These are phyloP conservation scores for Nadsonia starkeyi-henricii DNA, from an alignment of 1,139 yeast species.

Conservation along the genomic window DNA sequence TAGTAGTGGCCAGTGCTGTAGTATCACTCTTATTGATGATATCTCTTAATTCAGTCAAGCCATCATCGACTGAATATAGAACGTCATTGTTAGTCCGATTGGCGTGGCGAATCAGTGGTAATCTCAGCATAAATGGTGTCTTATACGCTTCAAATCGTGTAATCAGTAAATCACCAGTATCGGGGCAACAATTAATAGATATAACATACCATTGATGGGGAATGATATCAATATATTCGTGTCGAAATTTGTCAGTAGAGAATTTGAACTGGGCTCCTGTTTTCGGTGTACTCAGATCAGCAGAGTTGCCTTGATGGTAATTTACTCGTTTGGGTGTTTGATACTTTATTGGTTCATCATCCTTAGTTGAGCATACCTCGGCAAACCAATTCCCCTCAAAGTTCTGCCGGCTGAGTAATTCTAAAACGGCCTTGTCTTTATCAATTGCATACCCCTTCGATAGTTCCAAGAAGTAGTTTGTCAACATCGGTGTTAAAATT, in stretches of 20 bases:
- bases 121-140: constrained; percentile 36
- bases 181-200: constrained; percentile 46
- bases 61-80: constrained; percentile 33
- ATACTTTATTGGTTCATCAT: constrained; percentile 10
- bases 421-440: constrained; percentile 3
- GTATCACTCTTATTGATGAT: constrained; percentile 49
- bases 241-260: constrained; percentile 10
- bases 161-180: constrained; percentile 44
- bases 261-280: constrained; percentile 4
- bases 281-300: constrained; percentile 8
- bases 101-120: constrained; percentile 45
- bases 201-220: constrained; percentile 49
- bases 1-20: constrained; percentile 32
- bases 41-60: constrained; percentile 30
- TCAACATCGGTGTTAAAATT: constrained; percentile 4
- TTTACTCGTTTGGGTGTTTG: constrained; percentile 6
- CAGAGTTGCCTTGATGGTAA: constrained; percentile 6
- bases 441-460: constrained; percentile 9
- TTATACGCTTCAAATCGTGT: constrained; percentile 29
- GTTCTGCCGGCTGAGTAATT: constrained; percentile 3
- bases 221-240: constrained; percentile 12
- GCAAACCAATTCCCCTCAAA: constrained; percentile 10
- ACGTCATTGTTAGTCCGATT: constrained; percentile 33
- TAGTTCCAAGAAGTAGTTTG: constrained; percentile 8
- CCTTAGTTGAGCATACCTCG: constrained; percentile 15